A percentile compares a stretch with the other conserved stretches of the same genome.
These are phyloP conservation scores for Ilex asprella DNA, from an alignment of 257 asterid species.

Conservation along the genomic window DNA sequence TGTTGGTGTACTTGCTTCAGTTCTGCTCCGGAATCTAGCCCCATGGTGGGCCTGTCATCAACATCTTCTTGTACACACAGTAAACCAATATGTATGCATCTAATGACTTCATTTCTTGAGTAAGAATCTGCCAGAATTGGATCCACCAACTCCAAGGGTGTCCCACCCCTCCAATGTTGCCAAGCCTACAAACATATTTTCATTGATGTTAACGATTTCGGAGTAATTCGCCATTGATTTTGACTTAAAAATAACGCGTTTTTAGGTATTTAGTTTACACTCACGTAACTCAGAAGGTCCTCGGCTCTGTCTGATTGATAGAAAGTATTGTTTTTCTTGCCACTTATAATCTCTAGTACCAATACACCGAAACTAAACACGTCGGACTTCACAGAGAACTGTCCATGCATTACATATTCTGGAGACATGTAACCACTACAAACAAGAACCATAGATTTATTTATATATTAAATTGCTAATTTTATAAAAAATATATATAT, in stretches of 20 bases:
- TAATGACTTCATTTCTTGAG: neutral
- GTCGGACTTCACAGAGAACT: too few relatives aligned
- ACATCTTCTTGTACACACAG: neutral
- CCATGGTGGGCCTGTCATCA: neutral
- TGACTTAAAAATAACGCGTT: neutral
- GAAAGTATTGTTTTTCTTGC: slow-evolving; percentile 21
- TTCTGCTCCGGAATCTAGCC: neutral
- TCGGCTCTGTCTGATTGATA: neutral
- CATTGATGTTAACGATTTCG: too few relatives aligned
- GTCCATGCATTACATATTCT: too few relatives aligned
- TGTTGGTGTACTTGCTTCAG: neutral
- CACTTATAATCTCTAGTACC: slow-evolving; percentile 27
- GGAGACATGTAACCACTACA: slow-evolving; percentile 12
- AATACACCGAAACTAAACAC: slow-evolving; percentile 18
- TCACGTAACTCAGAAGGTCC: neutral
- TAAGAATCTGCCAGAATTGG: neutral
- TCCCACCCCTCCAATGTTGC: neutral
- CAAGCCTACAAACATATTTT: neutral
- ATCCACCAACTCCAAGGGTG: neutral
- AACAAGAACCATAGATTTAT: neutral
- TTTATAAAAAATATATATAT: too few relatives aligned
- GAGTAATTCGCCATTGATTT: neutral
- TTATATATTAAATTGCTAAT: too few relatives aligned
- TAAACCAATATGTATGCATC: neutral
- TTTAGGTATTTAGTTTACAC: neutral